phyloP scores from a whole-genome alignment of 352 stramenopile genomes.

The Pythium aquatile region DNA sequence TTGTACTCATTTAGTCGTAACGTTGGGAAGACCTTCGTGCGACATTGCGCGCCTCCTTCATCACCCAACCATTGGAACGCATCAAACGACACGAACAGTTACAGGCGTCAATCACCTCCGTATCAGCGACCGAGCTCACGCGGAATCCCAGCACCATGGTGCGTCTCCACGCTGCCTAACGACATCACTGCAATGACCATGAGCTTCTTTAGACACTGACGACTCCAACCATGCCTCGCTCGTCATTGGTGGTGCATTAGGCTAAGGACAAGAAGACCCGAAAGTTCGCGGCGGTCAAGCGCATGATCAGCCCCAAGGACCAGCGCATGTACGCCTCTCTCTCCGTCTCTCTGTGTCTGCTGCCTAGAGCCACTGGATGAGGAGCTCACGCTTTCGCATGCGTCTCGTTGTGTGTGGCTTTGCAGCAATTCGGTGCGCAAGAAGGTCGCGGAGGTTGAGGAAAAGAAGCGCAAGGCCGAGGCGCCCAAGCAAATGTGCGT shows the following conservation, averaged over 20 bases:
- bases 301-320: slow-evolving; percentile 98
- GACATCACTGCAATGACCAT: background rate
- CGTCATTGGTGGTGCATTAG: slow-evolving; percentile 27
- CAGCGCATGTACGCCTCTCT: slow-evolving; percentile 87
- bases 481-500: slow-evolving; percentile 93
- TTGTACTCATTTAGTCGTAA: slow-evolving; percentile 14
- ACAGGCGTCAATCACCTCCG: background rate
- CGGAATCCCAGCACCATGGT: slow-evolving; percentile 18
- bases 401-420: background rate
- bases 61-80: slow-evolving; percentile 27
- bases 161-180: background rate
- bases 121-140: background rate
- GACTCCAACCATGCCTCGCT: background rate
- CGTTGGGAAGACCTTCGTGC: slow-evolving; percentile 16
- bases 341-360: background rate
- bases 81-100: slow-evolving; percentile 20
- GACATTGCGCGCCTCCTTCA: slow-evolving; percentile 12
- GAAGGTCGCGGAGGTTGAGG: slow-evolving; percentile 66
- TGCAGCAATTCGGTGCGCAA: slow-evolving; percentile 78
- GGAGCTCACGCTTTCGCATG: background rate
- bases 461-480: slow-evolving; percentile 89
- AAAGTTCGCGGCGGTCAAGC: slow-evolving; percentile 98
- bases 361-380: background rate
- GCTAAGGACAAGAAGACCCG: slow-evolving; percentile 98
- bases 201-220: background rate